phyloP scores from a whole-genome alignment of 2,329 filamentous ascomycete species.

The Myriosclerotinia scirpicola region DNA sequence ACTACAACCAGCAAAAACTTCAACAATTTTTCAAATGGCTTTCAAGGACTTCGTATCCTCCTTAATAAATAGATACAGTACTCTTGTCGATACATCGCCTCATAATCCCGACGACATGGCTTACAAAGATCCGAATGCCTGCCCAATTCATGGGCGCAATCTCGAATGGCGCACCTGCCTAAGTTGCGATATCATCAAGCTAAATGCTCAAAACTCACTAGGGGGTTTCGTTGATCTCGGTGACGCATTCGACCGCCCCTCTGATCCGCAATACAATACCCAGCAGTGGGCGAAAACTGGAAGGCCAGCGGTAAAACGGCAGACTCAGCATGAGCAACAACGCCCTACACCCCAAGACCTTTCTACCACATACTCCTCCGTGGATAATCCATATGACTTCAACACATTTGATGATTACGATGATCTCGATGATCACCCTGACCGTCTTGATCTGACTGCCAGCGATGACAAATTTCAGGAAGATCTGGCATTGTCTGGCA shows the following conservation, averaged over 20 bases:
- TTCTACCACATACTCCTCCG: not conserved
- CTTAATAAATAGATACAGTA: not conserved
- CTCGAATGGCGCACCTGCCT: slow-evolving; percentile 16
- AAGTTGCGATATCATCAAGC: slow-evolving; percentile 8
- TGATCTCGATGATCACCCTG: not conserved
- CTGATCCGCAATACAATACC: not conserved
- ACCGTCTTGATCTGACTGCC: not conserved
- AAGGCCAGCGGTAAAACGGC: not conserved
- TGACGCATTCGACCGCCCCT: too few relatives aligned
- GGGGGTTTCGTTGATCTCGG: not conserved
- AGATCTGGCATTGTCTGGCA: not conserved
- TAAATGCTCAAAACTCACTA: not conserved
- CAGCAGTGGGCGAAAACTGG: not conserved
- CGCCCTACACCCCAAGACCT: not conserved
- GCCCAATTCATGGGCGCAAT: not conserved
- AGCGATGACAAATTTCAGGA: not conserved
- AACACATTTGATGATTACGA: not conserved
- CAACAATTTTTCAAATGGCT: not conserved
- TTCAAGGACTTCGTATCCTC: not conserved
- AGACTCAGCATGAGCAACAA: not conserved
- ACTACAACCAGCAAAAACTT: not conserved
- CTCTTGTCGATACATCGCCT: not conserved
- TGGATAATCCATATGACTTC: not conserved
- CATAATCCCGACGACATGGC: not conserved
- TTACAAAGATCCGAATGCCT: slow-evolving; percentile 1